A percentile compares a stretch with the other conserved stretches of the same genome.
These are phyloP conservation scores for Pleodorina starrii DNA, from an alignment of 139 green algal species.

Conservation along the genomic window DNA sequence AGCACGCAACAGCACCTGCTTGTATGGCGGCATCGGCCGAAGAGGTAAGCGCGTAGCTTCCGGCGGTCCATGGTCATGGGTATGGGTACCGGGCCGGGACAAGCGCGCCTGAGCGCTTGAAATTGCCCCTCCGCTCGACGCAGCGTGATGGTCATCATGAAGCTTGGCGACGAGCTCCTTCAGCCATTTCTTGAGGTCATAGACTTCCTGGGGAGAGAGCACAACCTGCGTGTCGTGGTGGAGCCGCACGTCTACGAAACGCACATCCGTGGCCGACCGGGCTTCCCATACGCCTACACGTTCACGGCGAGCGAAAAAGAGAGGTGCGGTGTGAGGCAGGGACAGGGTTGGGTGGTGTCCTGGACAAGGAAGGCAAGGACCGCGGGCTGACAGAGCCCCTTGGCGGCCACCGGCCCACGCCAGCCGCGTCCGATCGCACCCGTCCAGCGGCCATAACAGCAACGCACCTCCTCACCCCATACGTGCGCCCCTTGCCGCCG, in stretches of 20 bases:
- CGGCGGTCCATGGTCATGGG: too few relatives aligned
- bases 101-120: too few relatives aligned
- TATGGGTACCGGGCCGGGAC: too few relatives aligned
- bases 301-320: conserved; percentile 74
- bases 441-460: too few relatives aligned
- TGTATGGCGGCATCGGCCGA: conserved; percentile 92
- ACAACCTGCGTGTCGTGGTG: conserved; percentile 60
- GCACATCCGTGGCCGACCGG: conserved; percentile 43
- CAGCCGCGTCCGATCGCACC: too few relatives aligned
- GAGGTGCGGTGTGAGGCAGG: too few relatives aligned
- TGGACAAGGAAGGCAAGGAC: too few relatives aligned
- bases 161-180: conserved; percentile 91
- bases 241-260: conserved; percentile 75
- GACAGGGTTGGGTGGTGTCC: too few relatives aligned
- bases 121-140: neutral
- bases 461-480: too few relatives aligned
- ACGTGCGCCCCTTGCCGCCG: too few relatives aligned
- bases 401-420: too few relatives aligned
- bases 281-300: conserved; percentile 64
- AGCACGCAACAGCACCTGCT: conserved; percentile 97
- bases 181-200: conserved; percentile 81
- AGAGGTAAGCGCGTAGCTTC: conserved; percentile 79
- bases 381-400: too few relatives aligned
- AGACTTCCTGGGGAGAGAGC: conserved; percentile 75
- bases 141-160: conserved; percentile 97